A percentile compares a stretch with the other conserved stretches of the same genome.
Conservation (phyloP, 257 asterid genomes). For the Solanum habrochaites region DNA sequence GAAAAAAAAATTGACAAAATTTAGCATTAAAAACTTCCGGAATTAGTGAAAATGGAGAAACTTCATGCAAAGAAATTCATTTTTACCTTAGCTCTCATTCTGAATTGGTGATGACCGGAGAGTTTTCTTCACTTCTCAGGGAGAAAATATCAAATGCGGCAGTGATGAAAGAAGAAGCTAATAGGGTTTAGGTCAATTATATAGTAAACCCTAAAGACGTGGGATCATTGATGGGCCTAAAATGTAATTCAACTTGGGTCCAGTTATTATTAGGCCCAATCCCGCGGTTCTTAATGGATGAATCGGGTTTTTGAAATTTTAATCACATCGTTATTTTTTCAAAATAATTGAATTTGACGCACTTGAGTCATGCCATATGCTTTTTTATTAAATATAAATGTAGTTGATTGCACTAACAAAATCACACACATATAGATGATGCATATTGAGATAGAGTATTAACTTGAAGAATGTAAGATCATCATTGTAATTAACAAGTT, state of each 20-base stretch:
- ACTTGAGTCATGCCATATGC: neutral
- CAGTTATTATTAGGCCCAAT: neutral
- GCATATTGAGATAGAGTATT: neutral
- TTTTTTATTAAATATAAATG: no score
- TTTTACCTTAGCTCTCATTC: neutral
- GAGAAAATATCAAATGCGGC: neutral
- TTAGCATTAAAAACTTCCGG: neutral
- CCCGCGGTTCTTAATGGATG: neutral
- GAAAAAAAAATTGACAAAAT: neutral
- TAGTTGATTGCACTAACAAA: neutral
- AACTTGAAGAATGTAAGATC: neutral
- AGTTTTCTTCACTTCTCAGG: neutral
- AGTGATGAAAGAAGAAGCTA: fast-evolving
- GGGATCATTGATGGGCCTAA: neutral
- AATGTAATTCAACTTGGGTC: neutral
- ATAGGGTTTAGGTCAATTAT: neutral
- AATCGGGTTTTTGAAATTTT: neutral
- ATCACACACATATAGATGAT: neutral
- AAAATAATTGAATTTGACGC: neutral
- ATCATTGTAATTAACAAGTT: neutral
- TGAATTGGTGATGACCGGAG: neutral
- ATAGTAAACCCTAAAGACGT: neutral
- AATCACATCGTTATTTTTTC: neutral
- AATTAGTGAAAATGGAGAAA: neutral
- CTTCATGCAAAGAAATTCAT: neutral